Evolutionary conservation across 2,329 filamentous ascomycete species (phyloP), one percentile per base, ranked within the genome.

Genomic region (Diaporthe ilicicola): DNA sequence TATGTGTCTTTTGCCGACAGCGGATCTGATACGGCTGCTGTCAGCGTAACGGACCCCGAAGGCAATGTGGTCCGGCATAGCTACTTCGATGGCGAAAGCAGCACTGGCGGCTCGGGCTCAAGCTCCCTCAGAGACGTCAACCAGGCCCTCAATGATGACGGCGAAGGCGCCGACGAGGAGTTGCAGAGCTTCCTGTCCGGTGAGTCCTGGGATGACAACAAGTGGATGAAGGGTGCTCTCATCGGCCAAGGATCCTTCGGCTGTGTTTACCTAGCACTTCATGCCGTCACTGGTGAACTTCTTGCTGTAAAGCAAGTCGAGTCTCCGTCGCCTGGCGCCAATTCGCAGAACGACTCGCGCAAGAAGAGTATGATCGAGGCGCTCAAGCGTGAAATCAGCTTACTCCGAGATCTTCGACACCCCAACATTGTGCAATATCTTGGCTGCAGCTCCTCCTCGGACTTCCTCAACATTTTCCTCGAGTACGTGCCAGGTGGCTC

Each of bases 351-450:
- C 75, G 96, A 98, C 79, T 89, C 93, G 72, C 93, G 93, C 81
- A 99, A 98, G 88, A 97, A 97, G 84, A 94, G 91, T 84, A 99
- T 99, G 96, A 95, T 99, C 73, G 94, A 97, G 75, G 96, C 96
- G 1, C 87, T 99, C 66, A 98, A 98, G 85, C 94, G 95, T 76
- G 96, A 99, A 83, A 99, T 99, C 80, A 93, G 93, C 73, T 90
- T 99, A 66, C 88, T 99, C 50, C 93, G 96, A 74, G 96, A 98
- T 76, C 90, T 99, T 62, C 94, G 97, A 78, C 96, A 99, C 78
- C 90, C 94, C 69, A 98, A 99, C 80, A 98, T 99, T 79, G 96
- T 99, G 80, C 96, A 98, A 80, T 99, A 99, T 79, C 90, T 99
- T 9, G 96, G 96, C 72, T 98, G 95, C 76, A 95, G 95, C 78